Conservation (phyloP, 805 yeast genomes). For the Teunomyces lycoperdinae region DNA sequence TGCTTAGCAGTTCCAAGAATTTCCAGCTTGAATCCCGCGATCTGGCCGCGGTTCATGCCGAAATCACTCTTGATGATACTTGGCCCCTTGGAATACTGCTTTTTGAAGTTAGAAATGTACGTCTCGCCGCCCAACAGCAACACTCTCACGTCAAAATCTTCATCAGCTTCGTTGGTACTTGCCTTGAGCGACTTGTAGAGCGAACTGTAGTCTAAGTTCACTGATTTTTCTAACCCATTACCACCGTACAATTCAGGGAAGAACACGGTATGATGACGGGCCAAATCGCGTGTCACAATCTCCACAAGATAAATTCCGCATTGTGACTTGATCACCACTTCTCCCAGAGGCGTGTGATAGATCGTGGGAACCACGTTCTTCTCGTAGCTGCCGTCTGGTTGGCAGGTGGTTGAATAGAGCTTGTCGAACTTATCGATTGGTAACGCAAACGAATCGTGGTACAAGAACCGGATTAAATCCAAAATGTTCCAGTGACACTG, state of each 20-base stretch:
- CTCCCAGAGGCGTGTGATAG: constrained; percentile 21
- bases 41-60: constrained; percentile 38
- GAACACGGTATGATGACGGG: constrained; percentile 59
- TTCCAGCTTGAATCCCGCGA: constrained; percentile 39
- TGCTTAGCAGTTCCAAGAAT: constrained; percentile 27
- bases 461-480: constrained; percentile 72
- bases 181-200: constrained; percentile 30
- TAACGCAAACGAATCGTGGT: constrained; percentile 75
- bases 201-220: constrained; percentile 45
- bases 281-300: constrained; percentile 53
- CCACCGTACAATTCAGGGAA: constrained; percentile 58
- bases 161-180: constrained; percentile 22
- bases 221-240: constrained; percentile 53
- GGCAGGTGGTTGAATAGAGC: constrained; percentile 29
- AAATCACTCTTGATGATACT: constrained; percentile 32
- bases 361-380: constrained; percentile 18
- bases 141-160: constrained; percentile 49
- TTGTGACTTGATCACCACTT: constrained; percentile 43
- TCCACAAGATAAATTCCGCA: constrained; percentile 79
- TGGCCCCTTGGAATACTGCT: constrained; percentile 14
- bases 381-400: constrained; percentile 14
- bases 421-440: constrained; percentile 57
- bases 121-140: constrained; percentile 63
- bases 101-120: constrained; percentile 48
- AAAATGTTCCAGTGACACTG: constrained; percentile 87